Conservation (phyloP, 805 yeast species). For the Nakazawaea laoshanensis region DNA sequence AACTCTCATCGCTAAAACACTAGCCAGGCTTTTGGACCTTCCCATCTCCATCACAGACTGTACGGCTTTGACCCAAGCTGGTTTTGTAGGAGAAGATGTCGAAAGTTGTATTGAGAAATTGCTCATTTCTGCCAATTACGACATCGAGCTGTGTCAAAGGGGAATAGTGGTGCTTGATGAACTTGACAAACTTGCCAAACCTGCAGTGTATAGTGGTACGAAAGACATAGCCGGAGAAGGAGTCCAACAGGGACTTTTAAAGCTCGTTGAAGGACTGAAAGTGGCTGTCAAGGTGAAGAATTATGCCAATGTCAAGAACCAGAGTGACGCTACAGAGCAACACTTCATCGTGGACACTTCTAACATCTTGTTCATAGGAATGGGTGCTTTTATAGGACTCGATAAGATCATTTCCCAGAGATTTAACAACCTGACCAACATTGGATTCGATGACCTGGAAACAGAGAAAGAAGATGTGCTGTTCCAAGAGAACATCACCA, state of each 20-base stretch:
- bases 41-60: constrained; percentile 56
- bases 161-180: constrained; percentile 58
- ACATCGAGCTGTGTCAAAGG: constrained; percentile 41
- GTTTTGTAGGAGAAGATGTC: constrained; percentile 59
- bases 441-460: constrained; percentile 15
- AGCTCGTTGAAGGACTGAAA: constrained; percentile 48
- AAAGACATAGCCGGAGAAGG: constrained; percentile 61
- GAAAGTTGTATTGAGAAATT: constrained; percentile 48
- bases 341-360: constrained; percentile 43
- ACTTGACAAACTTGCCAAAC: constrained; percentile 47
- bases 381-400: constrained; percentile 58
- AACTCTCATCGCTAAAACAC: constrained; percentile 45
- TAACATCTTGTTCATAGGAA: constrained; percentile 44
- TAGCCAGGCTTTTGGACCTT: constrained; percentile 42
- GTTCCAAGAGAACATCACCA: constrained; percentile 4
- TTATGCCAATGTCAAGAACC: constrained; percentile 7
- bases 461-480: background rate
- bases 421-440: constrained; percentile 17
- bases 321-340: constrained; percentile 19
- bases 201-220: constrained; percentile 34
- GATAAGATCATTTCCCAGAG: constrained; percentile 39
- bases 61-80: constrained; percentile 56
- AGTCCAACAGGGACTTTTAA: constrained; percentile 51
- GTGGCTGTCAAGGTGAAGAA: constrained; percentile 33
- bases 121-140: constrained; percentile 39